Evolutionary conservation across 805 yeast genomes (phyloP).

Genomic region (Teunomyces atbi): DNA sequence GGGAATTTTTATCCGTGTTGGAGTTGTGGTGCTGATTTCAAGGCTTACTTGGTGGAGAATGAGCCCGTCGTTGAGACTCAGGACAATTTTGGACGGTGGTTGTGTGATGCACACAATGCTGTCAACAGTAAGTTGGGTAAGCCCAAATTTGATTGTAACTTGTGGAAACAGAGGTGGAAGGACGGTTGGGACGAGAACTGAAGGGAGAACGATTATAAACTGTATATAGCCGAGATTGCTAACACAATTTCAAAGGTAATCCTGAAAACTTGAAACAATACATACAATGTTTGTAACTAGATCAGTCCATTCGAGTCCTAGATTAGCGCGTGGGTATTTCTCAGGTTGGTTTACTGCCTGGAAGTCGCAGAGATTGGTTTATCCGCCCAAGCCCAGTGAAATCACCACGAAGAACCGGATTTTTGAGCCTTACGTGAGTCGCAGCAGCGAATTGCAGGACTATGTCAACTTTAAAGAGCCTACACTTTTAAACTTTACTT

Average conservation of each 20-base stretch:
- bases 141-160: slow-evolving; percentile 77
- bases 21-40: slow-evolving; percentile 88
- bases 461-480: slow-evolving; percentile 56
- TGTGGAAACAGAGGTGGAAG: slow-evolving; percentile 93
- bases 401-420: slow-evolving; percentile 41
- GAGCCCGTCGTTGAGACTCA: slow-evolving; percentile 62
- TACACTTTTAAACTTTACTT: slow-evolving; percentile 67
- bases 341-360: slow-evolving; percentile 11
- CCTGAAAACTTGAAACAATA: neutral
- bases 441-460: slow-evolving; percentile 58
- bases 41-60: slow-evolving; percentile 50
- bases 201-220: neutral
- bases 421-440: slow-evolving; percentile 45
- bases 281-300: neutral
- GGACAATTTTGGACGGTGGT: slow-evolving; percentile 84
- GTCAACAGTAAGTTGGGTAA: slow-evolving; percentile 89
- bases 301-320: neutral
- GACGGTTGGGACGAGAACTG: slow-evolving; percentile 73
- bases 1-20: slow-evolving; percentile 89
- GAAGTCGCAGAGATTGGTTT: slow-evolving; percentile 26
- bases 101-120: slow-evolving; percentile 91
- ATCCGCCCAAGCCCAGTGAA: slow-evolving; percentile 38
- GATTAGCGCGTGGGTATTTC: slow-evolving; percentile 6
- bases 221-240: neutral
- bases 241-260: neutral